Base-by-base conservation (phyloP, 768 basidiomycete species). In the Tephrocybe sp. region DNA sequence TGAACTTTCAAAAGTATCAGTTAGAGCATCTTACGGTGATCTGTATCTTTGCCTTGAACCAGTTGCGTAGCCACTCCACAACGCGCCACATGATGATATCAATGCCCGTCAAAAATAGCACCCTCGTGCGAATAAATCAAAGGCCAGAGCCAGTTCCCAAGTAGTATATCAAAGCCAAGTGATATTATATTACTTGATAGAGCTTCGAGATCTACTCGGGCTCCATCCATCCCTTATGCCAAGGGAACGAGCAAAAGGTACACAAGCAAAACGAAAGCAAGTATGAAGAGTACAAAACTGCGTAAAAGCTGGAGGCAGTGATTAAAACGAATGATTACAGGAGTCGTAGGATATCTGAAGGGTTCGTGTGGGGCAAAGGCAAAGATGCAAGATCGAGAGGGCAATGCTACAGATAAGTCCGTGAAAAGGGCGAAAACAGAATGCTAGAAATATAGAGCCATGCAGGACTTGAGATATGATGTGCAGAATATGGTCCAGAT, bases 271-370 rank as follows among this genome's bases (percentile, higher is more conserved):
- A 15, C 34, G 34, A 36, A 36, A n/a, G 15, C 6, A n/a, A 36
- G 15, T 10, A 10, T 12, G 4, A n/a, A 36, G 15, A 14, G 34
- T 9, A 36, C 15, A 36, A 12, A 36, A 14, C 15, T n/a, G 34
- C 34, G 15, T 36, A n/a, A 36, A 36, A 4, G 34, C 34, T 30
- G 28, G 12, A 12, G 33, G 38, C n/a, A n/a, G 44, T 30, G 45
- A 33, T 51, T 20, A 45, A 17, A 43, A 33, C 11, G 8, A 54
- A 54, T 14, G 4, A 55, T 52, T 55, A 55, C 45, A 48, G 42
- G 23, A 30, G 49, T 25, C 37, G 24, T 58, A 59, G n/a, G 21
- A 49, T 59, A 56, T 32, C 54, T 39, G 43, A 28, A 47, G 32
- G 9, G 53, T 50, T 41, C 56, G 49, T 50, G 50, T n/a, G n/a